Evolutionary conservation across 345 rosid species (phyloP).

Genomic region (Reutealis trisperma): DNA sequence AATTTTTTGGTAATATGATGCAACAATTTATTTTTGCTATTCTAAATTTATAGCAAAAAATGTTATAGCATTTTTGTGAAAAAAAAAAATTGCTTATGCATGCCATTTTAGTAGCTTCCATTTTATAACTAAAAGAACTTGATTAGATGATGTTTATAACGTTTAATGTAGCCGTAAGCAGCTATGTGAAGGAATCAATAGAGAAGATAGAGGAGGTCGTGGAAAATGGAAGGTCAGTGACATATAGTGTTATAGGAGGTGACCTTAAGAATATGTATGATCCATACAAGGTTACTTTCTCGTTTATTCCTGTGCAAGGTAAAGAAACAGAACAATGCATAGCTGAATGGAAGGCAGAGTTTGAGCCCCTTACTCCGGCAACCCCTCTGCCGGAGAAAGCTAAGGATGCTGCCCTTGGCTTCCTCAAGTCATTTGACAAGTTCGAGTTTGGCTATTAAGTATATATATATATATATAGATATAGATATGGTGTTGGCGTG

Average conservation of each 20-base stretch:
- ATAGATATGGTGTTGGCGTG: no score
- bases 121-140: no score
- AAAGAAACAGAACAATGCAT: constrained; percentile 33
- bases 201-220: constrained; percentile 37
- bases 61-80: no score
- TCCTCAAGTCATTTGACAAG: constrained; percentile 40
- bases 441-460: constrained; percentile 21
- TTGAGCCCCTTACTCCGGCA: constrained; percentile 23
- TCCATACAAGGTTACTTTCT: constrained; percentile 42
- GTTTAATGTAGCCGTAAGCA: constrained; percentile 28
- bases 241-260: constrained; percentile 37
- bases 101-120: no score
- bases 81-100: no score
- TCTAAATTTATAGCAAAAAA: no score
- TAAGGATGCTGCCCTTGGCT: constrained; percentile 40
- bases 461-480: no score
- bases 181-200: constrained; percentile 44
- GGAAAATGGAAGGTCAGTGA: constrained; percentile 41
- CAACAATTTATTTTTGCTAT: neutral
- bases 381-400: constrained; percentile 46
- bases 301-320: constrained; percentile 33
- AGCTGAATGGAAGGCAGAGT: constrained; percentile 43
- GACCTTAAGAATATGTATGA: constrained; percentile 36
- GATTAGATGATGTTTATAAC: no score
- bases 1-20: no score